These are phyloP conservation scores for Russula griseocarnosa DNA, from an alignment of 768 basidiomycete genomes.

Conservation along the genomic window DNA sequence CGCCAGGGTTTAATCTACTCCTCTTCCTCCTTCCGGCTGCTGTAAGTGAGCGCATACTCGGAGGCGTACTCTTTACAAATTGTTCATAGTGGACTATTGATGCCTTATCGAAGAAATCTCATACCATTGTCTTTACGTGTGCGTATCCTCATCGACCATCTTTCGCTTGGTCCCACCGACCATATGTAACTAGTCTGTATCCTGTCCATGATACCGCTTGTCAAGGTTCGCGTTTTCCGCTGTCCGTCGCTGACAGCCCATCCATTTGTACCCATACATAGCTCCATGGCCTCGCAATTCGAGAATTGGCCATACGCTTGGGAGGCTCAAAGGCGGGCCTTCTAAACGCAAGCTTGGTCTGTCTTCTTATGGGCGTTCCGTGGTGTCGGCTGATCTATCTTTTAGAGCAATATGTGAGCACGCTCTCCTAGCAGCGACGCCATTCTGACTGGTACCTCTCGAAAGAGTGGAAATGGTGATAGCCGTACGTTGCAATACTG, in stretches of 20 bases:
- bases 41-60: conserved; percentile 40
- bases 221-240: conserved; percentile 47
- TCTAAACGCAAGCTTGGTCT: conserved; percentile 75
- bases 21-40: conserved; percentile 63
- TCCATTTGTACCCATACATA: conserved; percentile 30
- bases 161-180: neutral
- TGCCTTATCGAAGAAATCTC: conserved; percentile 44
- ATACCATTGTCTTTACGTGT: conserved; percentile 62
- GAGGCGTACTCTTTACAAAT: conserved; percentile 1
- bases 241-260: neutral
- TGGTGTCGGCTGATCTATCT: conserved; percentile 24
- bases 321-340: conserved; percentile 76
- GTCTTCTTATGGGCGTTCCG: conserved; percentile 26
- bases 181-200: conserved; percentile 47
- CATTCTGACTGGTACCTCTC: conserved; percentile 4
- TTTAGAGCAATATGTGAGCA: conserved; percentile 64
- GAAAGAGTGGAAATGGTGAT: conserved; percentile 58
- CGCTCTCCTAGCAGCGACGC: conserved; percentile 7
- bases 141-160: conserved; percentile 30
- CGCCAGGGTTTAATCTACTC: conserved; percentile 65
- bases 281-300: conserved; percentile 75
- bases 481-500: conserved; percentile 47
- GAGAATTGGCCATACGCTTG: conserved; percentile 67
- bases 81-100: conserved; percentile 52
- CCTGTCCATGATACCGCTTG: conserved; percentile 71